Conservation (phyloP, 2,329 filamentous ascomycete genomes). For the Claviceps arundinis region DNA sequence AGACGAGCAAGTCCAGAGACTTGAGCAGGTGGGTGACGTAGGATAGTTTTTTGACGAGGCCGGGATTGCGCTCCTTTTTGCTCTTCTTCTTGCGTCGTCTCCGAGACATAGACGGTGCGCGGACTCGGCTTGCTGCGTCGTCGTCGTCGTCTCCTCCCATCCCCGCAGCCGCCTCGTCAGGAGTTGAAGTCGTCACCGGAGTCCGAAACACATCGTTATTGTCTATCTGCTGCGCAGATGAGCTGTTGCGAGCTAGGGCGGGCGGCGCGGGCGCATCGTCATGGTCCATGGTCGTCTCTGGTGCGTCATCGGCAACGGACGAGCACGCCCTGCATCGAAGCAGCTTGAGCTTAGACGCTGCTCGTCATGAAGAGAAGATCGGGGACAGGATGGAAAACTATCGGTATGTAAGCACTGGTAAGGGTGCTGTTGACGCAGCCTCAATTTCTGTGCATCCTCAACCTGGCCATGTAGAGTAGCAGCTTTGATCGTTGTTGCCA, state of each 20-base stretch:
- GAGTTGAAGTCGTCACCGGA: conserved; percentile 5
- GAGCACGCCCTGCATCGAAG: conserved; percentile 18
- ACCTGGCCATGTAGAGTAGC: too few species aligned
- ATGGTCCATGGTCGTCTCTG: conserved; percentile 36
- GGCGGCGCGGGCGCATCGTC: conserved; percentile 30
- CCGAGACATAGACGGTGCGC: conserved; percentile 16
- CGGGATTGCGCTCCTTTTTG: conserved; percentile 24
- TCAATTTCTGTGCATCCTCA: not conserved
- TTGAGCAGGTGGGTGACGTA: conserved; percentile 48
- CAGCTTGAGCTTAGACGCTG: conserved; percentile 11
- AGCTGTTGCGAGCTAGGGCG: conserved; percentile 17
- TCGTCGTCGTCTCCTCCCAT: conserved; percentile 1
- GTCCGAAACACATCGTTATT: not conserved
- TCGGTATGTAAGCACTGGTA: not conserved
- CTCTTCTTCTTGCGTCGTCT: conserved; percentile 23
- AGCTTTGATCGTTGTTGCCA: not conserved
- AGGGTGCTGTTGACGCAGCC: not conserved
- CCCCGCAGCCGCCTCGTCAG: not conserved
- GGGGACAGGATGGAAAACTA: not conserved
- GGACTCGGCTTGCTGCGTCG: conserved; percentile 8
- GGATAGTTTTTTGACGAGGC: conserved; percentile 43
- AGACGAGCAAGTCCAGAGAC: conserved; percentile 49
- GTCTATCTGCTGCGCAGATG: conserved; percentile 4
- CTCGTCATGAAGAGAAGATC: conserved; percentile 14
- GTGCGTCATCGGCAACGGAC: conserved; percentile 18